Evolutionary conservation across 163 green algal species (phyloP).

Genomic region (Scenedesmus sp.): DNA sequence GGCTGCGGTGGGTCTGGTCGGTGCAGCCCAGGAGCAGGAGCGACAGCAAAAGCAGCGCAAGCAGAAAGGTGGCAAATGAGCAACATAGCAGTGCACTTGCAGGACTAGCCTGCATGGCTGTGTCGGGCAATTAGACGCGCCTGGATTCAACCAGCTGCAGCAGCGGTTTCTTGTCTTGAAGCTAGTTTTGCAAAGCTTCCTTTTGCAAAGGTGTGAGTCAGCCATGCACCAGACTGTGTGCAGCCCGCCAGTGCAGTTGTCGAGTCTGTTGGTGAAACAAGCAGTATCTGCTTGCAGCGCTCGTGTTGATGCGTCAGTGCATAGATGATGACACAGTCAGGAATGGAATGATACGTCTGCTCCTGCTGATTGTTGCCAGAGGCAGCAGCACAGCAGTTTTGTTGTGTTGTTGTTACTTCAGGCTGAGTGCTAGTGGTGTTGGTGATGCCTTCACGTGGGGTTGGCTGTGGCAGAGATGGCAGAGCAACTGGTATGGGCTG

Average conservation of each 20-base stretch:
- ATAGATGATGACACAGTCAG: too few relatives aligned
- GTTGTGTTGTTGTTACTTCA: background rate
- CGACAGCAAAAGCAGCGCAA: conserved; percentile 36
- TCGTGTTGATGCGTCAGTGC: background rate
- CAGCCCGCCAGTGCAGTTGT: background rate
- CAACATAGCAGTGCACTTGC: background rate
- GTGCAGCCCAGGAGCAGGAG: conserved; percentile 40
- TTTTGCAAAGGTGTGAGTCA: background rate
- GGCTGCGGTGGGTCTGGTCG: conserved; percentile 45
- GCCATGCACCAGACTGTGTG: background rate
- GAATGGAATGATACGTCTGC: background rate
- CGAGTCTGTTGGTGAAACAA: background rate
- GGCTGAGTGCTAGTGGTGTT: background rate
- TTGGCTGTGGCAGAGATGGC: background rate
- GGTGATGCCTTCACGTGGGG: background rate
- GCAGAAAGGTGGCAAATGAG: conserved; percentile 2
- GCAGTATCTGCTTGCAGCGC: background rate
- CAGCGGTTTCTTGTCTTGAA: background rate
- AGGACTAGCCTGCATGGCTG: background rate
- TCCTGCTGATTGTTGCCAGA: background rate
- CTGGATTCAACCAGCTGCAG: background rate
- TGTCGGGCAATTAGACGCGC: background rate
- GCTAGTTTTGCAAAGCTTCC: too few relatives aligned
- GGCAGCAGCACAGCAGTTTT: background rate
- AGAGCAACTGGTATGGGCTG: background rate